These are phyloP conservation scores for Ustilago bromivora DNA, from an alignment of 1,284 basidiomycete genomes.

Conservation along the genomic window DNA sequence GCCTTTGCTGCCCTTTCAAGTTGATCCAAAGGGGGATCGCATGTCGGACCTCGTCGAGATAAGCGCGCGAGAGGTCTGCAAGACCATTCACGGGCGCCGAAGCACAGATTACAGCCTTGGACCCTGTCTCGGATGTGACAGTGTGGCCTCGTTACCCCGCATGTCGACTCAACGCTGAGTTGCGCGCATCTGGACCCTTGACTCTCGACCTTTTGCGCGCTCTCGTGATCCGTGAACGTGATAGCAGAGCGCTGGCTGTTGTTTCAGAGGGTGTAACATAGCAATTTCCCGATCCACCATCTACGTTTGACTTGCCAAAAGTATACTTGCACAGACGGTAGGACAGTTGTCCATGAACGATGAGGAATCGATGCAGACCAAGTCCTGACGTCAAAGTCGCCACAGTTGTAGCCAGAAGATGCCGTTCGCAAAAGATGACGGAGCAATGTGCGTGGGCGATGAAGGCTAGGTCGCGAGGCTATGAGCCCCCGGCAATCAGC, in stretches of 20 bases:
- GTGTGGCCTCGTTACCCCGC: neutral
- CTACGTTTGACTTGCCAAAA: no score
- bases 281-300: no score
- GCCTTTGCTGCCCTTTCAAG: neutral
- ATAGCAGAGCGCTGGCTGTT: neutral
- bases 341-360: no score
- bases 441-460: no score
- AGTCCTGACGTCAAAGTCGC: no score
- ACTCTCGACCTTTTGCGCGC: neutral
- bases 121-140: neutral
- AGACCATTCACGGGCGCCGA: neutral
- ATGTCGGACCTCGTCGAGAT: neutral
- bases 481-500: no score
- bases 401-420: no score
- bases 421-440: no score
- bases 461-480: no score
- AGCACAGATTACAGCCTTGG: neutral
- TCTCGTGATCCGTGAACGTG: neutral
- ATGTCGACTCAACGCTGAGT: neutral
- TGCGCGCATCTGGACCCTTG: conserved; percentile 1
- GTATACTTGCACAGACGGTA: no score
- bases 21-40: neutral
- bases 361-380: no score
- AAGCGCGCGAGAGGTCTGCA: conserved; percentile 3
- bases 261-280: no score